phyloP scores from a whole-genome alignment of 2,329 filamentous ascomycete genomes.

The Sclerotinia borealis region DNA sequence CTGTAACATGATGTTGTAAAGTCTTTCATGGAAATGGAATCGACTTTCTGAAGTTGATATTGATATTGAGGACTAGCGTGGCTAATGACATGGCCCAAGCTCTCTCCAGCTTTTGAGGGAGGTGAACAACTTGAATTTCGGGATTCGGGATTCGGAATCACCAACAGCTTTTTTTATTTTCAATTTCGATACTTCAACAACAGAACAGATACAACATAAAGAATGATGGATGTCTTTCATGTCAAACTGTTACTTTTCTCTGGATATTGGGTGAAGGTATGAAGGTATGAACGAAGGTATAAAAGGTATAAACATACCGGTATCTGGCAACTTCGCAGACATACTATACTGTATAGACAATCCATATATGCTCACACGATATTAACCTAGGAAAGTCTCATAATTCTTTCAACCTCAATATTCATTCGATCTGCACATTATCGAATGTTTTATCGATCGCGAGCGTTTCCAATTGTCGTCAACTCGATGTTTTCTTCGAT shows the following conservation, averaged over 20 bases:
- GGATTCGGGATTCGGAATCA: slow-evolving; percentile 1
- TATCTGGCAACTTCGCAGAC: background rate
- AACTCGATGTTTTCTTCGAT: background rate
- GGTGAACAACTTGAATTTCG: background rate
- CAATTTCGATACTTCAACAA: background rate
- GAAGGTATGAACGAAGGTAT: no score
- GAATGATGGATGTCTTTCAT: background rate
- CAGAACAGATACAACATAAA: background rate
- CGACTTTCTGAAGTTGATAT: no score
- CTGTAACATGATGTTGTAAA: no score
- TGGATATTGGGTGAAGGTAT: background rate
- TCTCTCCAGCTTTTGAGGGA: background rate
- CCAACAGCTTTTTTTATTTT: background rate
- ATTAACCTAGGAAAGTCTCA: background rate
- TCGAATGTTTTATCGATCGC: background rate
- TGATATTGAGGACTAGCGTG: background rate
- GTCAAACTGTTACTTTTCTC: background rate
- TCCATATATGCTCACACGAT: background rate
- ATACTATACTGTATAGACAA: background rate
- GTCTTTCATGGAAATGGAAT: no score
- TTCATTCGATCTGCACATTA: background rate
- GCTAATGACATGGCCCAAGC: background rate
- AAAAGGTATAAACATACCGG: no score
- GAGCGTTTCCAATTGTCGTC: background rate
- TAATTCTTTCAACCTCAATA: background rate